Conservation (phyloP, 495 filamentous ascomycete species). For the Thermothielavioides terrestris region DNA sequence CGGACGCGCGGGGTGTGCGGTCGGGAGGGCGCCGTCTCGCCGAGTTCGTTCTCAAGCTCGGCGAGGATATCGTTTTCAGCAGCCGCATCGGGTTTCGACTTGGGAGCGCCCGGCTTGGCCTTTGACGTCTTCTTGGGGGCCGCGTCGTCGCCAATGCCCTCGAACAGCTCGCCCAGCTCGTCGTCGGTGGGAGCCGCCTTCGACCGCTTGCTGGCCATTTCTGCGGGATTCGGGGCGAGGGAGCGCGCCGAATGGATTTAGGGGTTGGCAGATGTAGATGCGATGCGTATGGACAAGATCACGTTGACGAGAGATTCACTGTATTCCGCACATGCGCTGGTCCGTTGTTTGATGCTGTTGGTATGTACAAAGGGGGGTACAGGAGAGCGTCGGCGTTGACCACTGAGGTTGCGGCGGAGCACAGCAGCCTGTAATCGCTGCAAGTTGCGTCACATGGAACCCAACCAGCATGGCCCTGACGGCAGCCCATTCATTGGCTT, state of each 20-base stretch:
- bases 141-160: conserved; percentile 52
- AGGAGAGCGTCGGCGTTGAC: no score
- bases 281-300: no score
- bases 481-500: no score
- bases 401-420: no score
- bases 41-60: conserved; percentile 70
- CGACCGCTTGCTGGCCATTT: conserved; percentile 35
- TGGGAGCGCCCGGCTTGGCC: conserved; percentile 38
- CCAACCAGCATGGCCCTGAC: no score
- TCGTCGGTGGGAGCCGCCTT: conserved; percentile 57
- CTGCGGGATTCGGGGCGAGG: conserved; percentile 3
- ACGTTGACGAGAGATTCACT: no score
- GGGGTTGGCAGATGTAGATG: no score
- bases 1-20: conserved; percentile 77
- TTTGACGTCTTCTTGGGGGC: conserved; percentile 40
- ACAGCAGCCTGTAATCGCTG: no score
- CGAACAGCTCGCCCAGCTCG: conserved; percentile 76
- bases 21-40: conserved; percentile 56
- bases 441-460: no score
- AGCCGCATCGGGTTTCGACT: conserved; percentile 35
- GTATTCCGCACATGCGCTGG: no score
- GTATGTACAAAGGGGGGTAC: not conserved
- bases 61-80: conserved; percentile 65
- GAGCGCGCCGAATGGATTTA: no score
- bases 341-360: no score